Evolutionary conservation across 768 basidiomycete genomes (phyloP).

Genomic region (Macrolepiota albuminosa): DNA sequence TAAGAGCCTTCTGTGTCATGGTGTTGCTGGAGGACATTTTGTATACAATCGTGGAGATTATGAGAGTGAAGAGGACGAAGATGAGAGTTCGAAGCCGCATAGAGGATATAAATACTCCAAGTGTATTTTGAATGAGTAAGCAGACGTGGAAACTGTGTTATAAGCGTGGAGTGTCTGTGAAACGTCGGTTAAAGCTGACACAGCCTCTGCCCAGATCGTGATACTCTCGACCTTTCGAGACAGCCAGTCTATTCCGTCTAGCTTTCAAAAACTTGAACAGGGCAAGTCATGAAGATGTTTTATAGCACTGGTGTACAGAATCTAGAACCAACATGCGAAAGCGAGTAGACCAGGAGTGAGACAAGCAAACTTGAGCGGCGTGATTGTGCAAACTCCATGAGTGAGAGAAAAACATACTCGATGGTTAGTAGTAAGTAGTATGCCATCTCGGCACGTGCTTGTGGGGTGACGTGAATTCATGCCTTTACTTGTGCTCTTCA

Average conservation of each 20-base stretch:
- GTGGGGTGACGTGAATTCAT: no score
- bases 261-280: background rate
- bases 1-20: conserved; percentile 21
- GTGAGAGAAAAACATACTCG: no score
- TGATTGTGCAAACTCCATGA: background rate
- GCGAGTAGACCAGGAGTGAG: background rate
- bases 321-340: background rate
- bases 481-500: no score
- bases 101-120: background rate
- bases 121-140: conserved; percentile 1
- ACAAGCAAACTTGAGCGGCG: background rate
- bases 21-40: conserved; percentile 3
- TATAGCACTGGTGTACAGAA: background rate
- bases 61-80: background rate
- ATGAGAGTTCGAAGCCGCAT: background rate
- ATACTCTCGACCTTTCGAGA: background rate
- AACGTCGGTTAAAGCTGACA: background rate
- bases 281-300: background rate
- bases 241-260: background rate
- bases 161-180: background rate
- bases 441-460: no score
- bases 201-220: background rate
- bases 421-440: no score
- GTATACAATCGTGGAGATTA: conserved; percentile 5
- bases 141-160: background rate